Evolutionary conservation across 352 stramenopile genomes (phyloP).

Genomic region (Peronospora farinosa): DNA sequence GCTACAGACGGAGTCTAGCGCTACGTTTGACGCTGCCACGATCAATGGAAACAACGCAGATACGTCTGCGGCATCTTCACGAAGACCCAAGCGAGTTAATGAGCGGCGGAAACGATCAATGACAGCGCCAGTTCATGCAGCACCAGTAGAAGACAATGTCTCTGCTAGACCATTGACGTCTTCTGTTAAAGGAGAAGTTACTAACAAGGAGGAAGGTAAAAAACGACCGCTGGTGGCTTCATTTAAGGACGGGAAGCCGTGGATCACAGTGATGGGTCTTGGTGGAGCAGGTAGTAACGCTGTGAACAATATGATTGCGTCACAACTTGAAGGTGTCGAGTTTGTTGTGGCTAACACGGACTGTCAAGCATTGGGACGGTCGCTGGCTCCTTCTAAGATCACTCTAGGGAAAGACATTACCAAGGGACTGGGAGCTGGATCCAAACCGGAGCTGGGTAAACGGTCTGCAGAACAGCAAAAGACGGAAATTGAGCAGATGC

Average conservation of each 20-base stretch:
- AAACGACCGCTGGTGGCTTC: slow-evolving; percentile 34
- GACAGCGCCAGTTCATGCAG: slow-evolving; percentile 1
- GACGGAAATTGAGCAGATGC: slow-evolving; percentile 85
- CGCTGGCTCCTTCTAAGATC: slow-evolving; percentile 75
- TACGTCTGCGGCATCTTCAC: slow-evolving; percentile 1
- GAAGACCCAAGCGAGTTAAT: slow-evolving; percentile 17
- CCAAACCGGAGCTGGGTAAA: slow-evolving; percentile 74
- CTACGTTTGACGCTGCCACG: slow-evolving; percentile 16
- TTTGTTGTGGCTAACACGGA: slow-evolving; percentile 96
- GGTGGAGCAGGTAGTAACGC: slow-evolving; percentile 81
- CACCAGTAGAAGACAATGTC: not conserved
- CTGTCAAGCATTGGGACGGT: slow-evolving; percentile 83
- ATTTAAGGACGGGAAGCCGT: slow-evolving; percentile 78
- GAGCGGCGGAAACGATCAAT: slow-evolving; percentile 28
- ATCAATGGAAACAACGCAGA: slow-evolving; percentile 15
- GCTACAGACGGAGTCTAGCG: slow-evolving; percentile 16
- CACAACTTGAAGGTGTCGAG: slow-evolving; percentile 87
- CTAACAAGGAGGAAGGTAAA: slow-evolving; percentile 33
- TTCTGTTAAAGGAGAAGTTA: slow-evolving; percentile 1
- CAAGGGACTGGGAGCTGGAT: slow-evolving; percentile 74
- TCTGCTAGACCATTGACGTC: not conserved
- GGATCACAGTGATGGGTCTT: slow-evolving; percentile 83
- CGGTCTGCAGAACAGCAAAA: slow-evolving; percentile 82
- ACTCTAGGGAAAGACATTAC: slow-evolving; percentile 81
- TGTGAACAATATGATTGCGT: slow-evolving; percentile 88